Evolutionary conservation across 176 grass and related monocot genomes (phyloP), one percentile per base, ranked within the genome.

Genomic region (Poa pratensis): DNA sequence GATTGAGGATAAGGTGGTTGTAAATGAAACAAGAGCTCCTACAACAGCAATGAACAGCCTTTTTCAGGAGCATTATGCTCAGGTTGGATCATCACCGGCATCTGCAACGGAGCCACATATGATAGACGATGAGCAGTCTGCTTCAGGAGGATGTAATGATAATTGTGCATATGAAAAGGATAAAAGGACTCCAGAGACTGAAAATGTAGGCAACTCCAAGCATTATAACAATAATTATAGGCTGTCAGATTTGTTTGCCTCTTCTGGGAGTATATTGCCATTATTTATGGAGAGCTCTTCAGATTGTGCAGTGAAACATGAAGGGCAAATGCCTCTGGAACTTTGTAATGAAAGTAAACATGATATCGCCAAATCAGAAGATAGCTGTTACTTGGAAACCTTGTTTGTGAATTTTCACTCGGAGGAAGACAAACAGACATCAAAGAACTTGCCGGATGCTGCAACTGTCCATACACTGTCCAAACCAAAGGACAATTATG

Each of bases 1-100:
- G 13, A 43, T 82, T 59, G 79, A 87, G 73, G 79, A 87, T 83
- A 46, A 76, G 30, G 22, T 55, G 27, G 49, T 75, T 27, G 43
- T 69, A 69, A 83, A 83, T 49, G 61, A 88, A 66, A 67, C 35
- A 82, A 69, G n/a, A 77, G 14, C 4, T 17, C 26, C 23, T 34
- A 48, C 58, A 17, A 8, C 7, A 20, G 20, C 46, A 50, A 53
- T 75, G 49, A 34, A 75, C 73, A 75, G 17, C 27, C 26, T 53
- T 75, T 48, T 75, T 34, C 73, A 75, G 48, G 73, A 75, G 16
- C 48, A 83, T 32, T 83, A 49, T 75, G 55, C 18, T 83, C 69
- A 68, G 34, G 48, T 51, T 58, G 60, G 20, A 23, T 15, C 63
- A 53, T 76, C 65, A 35, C 11, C 3, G 23, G 66, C 48, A 58